Conservation (phyloP, 352 stramenopile species). For the Phytophthora boehmeriae region DNA sequence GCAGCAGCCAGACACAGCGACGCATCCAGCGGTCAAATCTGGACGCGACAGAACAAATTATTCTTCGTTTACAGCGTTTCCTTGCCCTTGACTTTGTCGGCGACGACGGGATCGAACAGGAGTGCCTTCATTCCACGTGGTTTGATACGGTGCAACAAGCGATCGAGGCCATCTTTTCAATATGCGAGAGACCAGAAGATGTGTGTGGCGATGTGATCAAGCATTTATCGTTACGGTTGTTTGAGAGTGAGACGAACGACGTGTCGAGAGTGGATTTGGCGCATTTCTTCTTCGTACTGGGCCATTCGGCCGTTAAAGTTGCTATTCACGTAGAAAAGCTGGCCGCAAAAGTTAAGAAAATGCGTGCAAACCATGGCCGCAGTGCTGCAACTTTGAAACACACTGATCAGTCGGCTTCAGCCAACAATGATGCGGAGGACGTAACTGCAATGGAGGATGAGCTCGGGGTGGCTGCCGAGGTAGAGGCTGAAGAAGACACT, state of each 20-base stretch:
- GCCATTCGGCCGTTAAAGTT: slow-evolving; percentile 94
- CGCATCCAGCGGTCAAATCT: slow-evolving; percentile 78
- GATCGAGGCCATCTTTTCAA: slow-evolving; percentile 92
- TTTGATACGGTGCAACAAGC: slow-evolving; percentile 92
- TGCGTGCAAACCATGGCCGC: slow-evolving; percentile 82
- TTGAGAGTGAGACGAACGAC: slow-evolving; percentile 71
- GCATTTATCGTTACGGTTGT: slow-evolving; percentile 62
- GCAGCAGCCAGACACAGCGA: slow-evolving; percentile 48
- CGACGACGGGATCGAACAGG: slow-evolving; percentile 54
- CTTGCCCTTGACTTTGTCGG: slow-evolving; percentile 87
- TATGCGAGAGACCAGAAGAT: slow-evolving; percentile 90
- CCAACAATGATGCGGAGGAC: slow-evolving; percentile 57
- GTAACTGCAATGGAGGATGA: slow-evolving; percentile 93
- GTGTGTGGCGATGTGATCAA: slow-evolving; percentile 77
- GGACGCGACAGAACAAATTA: slow-evolving; percentile 90
- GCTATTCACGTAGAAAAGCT: slow-evolving; percentile 95
- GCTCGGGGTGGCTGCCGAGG: slow-evolving; percentile 90
- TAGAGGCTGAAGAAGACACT: slow-evolving; percentile 90
- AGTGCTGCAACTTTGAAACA: slow-evolving; percentile 37
- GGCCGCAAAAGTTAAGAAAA: slow-evolving; percentile 82
- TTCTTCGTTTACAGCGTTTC: slow-evolving; percentile 87
- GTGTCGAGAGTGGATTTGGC: slow-evolving; percentile 78
- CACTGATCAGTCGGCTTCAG: slow-evolving; percentile 22
- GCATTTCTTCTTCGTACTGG: slow-evolving; percentile 96
- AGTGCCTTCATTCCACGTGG: slow-evolving; percentile 76